Base-by-base conservation (phyloP, 176 grass and related monocot genomes). In the Ensete glaucum region DNA sequence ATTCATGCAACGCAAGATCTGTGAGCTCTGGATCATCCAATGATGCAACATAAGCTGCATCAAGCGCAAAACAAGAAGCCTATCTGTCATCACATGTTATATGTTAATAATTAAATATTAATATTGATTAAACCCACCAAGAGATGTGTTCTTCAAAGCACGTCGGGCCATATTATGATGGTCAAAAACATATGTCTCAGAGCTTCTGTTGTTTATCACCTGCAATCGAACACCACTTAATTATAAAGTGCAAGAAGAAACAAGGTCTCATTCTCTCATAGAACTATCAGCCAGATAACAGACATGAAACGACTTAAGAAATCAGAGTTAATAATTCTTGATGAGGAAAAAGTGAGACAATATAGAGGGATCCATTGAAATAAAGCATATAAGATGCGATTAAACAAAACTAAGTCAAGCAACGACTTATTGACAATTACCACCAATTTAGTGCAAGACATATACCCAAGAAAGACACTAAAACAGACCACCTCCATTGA, bases 61-160 rank as follows among this genome's bases (percentile, higher is more conserved):
- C 3, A 13, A 77, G 76, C 69, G 86, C 13, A 81, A 43, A 11
- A 79, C n/a, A 80, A 89, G 49, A 78, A 79, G 23, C 49, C 43
- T 58, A 16, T 34, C 23, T 55, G 12, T 66, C 43, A 78, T 4
- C 9, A 80, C 76, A 15, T 19, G 10, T 73, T 82, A 66, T 64
- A 80, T 65, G 11, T 76, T 74, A 49, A 23, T 52, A 19, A 7
- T 73, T 13, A 48, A 73, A 29, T 72, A 58, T 27, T 19, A 9
- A 76, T 59, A 78, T 52, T 13, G n/a, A 10, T 64, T 49, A 77
- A 22, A 74, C 88, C 81, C 83, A 97, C 90, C 90, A 17, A 99
- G 90, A 80, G 86, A 88, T 53, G 88, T 87, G 29, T 94, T 99
- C 80, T 99, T 99, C 82, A 99, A 73, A 80, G 88, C 80, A 73